phyloP scores from a whole-genome alignment of 495 filamentous ascomycete genomes.

The Copromyces sp. region DNA sequence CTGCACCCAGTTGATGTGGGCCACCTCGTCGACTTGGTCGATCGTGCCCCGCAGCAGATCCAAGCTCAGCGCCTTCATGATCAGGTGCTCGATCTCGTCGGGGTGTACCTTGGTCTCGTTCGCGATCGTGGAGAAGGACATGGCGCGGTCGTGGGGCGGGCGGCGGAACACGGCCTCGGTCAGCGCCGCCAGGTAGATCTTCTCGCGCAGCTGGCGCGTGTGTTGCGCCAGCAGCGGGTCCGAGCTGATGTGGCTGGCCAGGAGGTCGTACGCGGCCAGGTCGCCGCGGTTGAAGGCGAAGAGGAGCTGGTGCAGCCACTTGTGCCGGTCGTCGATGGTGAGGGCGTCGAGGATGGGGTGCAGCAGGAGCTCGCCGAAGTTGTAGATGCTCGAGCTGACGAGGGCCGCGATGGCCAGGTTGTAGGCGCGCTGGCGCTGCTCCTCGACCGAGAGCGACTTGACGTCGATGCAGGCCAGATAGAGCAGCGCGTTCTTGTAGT shows the following conservation, averaged over 20 bases:
- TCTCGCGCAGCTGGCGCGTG: slow-evolving; percentile 78
- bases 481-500: slow-evolving; percentile 94
- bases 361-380: slow-evolving; percentile 96
- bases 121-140: slow-evolving; percentile 80
- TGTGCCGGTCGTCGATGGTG: slow-evolving; percentile 41
- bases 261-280: slow-evolving; percentile 70
- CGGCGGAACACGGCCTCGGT: slow-evolving; percentile 95
- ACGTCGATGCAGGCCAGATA: slow-evolving; percentile 96
- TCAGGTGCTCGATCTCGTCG: slow-evolving; percentile 89
- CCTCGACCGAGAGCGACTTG: slow-evolving; percentile 54
- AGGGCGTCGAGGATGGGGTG: slow-evolving; percentile 92
- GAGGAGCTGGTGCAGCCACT: slow-evolving; percentile 86
- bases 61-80: slow-evolving; percentile 96
- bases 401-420: slow-evolving; percentile 88
- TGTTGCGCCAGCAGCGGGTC: slow-evolving; percentile 72
- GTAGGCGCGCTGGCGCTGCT: slow-evolving; percentile 75
- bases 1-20: slow-evolving; percentile 97
- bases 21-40: slow-evolving; percentile 90
- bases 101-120: slow-evolving; percentile 85
- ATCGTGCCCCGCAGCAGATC: slow-evolving; percentile 86
- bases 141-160: slow-evolving; percentile 86
- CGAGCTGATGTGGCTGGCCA: slow-evolving; percentile 65
- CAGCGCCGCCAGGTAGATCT: slow-evolving; percentile 90
- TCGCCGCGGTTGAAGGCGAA: slow-evolving; percentile 98
- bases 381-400: slow-evolving; percentile 91